Evolutionary conservation across 208 protist genomes (phyloP).

Genomic region (Crithidia bombi): DNA sequence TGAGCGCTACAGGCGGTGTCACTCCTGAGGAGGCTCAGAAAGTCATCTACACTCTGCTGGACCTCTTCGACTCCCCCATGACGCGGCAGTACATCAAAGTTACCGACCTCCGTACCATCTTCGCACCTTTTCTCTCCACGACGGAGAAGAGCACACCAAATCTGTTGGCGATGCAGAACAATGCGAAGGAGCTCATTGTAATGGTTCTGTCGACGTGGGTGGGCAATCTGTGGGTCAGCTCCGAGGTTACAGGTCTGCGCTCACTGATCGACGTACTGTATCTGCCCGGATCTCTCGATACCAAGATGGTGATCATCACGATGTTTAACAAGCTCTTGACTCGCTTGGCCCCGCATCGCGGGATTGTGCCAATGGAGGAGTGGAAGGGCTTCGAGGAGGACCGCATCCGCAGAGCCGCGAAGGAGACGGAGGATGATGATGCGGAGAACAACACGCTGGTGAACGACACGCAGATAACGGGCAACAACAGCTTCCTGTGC

Average conservation of each 20-base stretch:
- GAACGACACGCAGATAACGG: constrained; percentile 16
- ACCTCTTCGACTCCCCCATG: constrained; percentile 68
- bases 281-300: constrained; percentile 81
- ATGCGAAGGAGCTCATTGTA: constrained; percentile 75
- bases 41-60: constrained; percentile 61
- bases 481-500: constrained; percentile 30
- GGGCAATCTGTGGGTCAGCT: constrained; percentile 75
- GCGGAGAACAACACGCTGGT: constrained; percentile 14
- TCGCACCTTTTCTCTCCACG: constrained; percentile 70
- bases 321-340: constrained; percentile 83
- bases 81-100: constrained; percentile 75
- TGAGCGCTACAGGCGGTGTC: constrained; percentile 54
- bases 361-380: constrained; percentile 55
- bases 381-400: constrained; percentile 80
- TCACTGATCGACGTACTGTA: constrained; percentile 84
- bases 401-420: constrained; percentile 39
- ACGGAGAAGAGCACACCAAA: constrained; percentile 26
- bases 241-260: constrained; percentile 77
- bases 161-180: constrained; percentile 68
- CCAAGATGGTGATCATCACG: constrained; percentile 87
- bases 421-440: constrained; percentile 27
- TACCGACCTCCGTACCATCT: constrained; percentile 77
- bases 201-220: constrained; percentile 78
- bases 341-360: constrained; percentile 81
- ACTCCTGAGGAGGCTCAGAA: constrained; percentile 64